A percentile compares a stretch with the other conserved stretches of the same genome.
These are phyloP conservation scores for Cucumis melo DNA, from an alignment of 306 rosid genomes.

Conservation along the genomic window DNA sequence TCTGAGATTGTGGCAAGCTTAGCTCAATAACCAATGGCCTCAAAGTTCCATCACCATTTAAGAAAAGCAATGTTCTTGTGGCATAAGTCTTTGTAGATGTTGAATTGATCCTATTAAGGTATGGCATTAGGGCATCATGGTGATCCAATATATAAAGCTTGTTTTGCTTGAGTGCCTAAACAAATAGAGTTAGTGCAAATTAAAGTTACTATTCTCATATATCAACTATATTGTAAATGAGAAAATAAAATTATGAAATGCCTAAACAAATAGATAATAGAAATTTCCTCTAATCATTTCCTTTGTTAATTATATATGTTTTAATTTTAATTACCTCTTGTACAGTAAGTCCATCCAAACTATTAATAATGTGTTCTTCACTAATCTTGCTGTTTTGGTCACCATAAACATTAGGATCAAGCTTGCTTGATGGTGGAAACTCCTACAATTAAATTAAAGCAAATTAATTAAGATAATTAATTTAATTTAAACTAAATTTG, in stretches of 20 bases:
- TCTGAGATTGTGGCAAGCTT: background rate
- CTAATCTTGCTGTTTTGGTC: conserved; percentile 52
- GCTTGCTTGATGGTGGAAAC: conserved; percentile 64
- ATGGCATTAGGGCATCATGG: conserved; percentile 48
- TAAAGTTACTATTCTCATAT: no score
- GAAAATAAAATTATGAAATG: no score
- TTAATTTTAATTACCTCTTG: conserved; percentile 28
- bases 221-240: no score
- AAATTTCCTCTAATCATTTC: no score
- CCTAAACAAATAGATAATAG: no score
- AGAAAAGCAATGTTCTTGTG: conserved; percentile 41
- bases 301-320: no score
- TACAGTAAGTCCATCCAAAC: conserved; percentile 41
- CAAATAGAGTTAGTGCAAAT: no score
- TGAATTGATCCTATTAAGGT: conserved; percentile 25
- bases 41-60: conserved; percentile 39
- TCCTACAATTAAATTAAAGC: conserved; percentile 12
- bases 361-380: conserved; percentile 31
- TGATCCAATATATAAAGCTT: conserved; percentile 52
- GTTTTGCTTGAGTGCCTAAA: conserved; percentile 36
- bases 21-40: background rate
- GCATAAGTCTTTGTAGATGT: background rate
- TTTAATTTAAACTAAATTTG: no score
- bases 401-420: conserved; percentile 37
- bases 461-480: no score